A percentile compares a stretch with the other conserved stretches of the same genome.
These are phyloP conservation scores for Neurospora sp. DNA, from an alignment of 495 filamentous ascomycete species.

Conservation along the genomic window DNA sequence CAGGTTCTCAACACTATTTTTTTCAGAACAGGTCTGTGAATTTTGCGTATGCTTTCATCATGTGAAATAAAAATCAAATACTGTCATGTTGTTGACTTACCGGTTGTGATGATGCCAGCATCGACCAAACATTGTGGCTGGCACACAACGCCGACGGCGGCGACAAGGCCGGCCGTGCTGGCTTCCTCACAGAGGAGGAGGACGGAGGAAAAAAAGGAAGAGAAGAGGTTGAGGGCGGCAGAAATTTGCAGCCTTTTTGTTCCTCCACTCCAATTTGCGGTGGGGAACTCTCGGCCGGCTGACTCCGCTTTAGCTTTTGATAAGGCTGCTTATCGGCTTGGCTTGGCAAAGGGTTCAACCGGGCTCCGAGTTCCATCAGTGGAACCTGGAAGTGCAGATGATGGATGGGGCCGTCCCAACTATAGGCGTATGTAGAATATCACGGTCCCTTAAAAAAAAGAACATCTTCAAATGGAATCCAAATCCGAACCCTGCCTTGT, in stretches of 20 bases:
- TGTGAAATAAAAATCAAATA: neutral
- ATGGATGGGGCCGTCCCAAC: neutral
- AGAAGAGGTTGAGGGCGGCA: neutral
- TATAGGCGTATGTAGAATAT: neutral
- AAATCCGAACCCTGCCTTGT: too few relatives aligned
- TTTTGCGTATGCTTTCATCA: conserved; percentile 39
- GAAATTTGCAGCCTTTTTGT: neutral
- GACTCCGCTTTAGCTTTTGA: neutral
- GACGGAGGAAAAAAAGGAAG: neutral
- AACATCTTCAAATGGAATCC: neutral
- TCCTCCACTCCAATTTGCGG: neutral
- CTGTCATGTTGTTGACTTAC: neutral
- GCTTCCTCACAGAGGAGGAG: neutral
- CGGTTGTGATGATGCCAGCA: neutral
- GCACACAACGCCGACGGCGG: neutral
- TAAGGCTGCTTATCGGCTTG: neutral
- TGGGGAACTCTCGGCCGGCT: neutral
- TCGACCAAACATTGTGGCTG: neutral
- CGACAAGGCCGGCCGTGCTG: neutral
- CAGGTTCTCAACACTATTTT: conserved; percentile 36
- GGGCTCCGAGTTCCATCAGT: neutral
- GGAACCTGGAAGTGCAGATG: too few relatives aligned
- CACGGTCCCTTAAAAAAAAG: neutral
- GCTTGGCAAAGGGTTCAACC: neutral
- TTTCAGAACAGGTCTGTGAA: conserved; percentile 54